Percentiles rank a stretch among this genome's conserved stretches.
Evolutionary conservation across 2,329 filamentous ascomycete species (phyloP).

Genomic region (Fusarium oxysporum): DNA sequence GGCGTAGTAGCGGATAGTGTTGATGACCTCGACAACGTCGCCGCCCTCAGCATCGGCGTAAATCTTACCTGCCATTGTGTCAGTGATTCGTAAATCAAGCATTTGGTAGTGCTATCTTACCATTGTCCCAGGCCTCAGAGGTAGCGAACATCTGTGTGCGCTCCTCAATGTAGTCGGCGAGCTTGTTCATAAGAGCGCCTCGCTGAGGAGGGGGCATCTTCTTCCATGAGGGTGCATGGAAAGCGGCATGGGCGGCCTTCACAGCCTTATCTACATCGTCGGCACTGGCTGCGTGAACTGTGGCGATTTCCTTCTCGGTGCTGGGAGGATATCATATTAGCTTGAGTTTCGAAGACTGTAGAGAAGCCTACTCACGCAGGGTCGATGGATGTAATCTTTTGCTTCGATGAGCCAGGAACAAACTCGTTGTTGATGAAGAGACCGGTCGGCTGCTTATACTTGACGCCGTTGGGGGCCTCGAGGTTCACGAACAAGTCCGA

Average conservation of each 20-base stretch:
- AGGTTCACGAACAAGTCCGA: constrained; percentile 63
- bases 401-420: constrained; percentile 56
- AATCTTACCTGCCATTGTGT: constrained; percentile 60
- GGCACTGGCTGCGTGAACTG: constrained; percentile 46
- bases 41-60: constrained; percentile 70
- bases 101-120: constrained; percentile 5
- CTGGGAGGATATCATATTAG: constrained; percentile 21
- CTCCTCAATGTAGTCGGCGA: constrained; percentile 70
- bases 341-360: not conserved
- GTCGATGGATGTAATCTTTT: constrained; percentile 46
- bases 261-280: constrained; percentile 48
- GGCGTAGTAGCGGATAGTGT: constrained; percentile 56
- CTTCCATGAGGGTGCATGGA: constrained; percentile 75
- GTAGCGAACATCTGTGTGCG: constrained; percentile 63
- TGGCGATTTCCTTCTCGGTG: constrained; percentile 46
- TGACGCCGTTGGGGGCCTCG: constrained; percentile 81
- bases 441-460: constrained; percentile 78
- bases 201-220: constrained; percentile 73
- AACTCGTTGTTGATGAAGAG: constrained; percentile 90
- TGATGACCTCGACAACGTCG: constrained; percentile 66
- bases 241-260: constrained; percentile 69
- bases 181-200: constrained; percentile 74
- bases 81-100: constrained; percentile 52
- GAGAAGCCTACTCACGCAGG: constrained; percentile 42
- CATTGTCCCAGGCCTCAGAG: constrained; percentile 77